Base-by-base conservation (phyloP, 2,329 filamentous ascomycete genomes). In the Nemania diffusa region DNA sequence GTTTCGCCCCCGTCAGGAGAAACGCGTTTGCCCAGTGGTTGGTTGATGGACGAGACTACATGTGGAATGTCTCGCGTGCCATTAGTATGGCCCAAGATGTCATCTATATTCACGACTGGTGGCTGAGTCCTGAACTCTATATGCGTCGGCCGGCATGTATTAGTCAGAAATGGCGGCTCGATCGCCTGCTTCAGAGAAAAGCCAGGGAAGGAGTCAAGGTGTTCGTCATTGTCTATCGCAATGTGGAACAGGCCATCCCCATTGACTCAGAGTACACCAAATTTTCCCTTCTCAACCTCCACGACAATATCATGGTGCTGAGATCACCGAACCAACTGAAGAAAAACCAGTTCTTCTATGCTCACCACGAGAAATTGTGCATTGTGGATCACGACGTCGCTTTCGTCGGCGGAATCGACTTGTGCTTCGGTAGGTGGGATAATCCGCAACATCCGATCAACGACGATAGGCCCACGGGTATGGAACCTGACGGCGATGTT, bases 81-180 rank as follows among this genome's bases (percentile, higher is more conserved):
- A 97, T 99, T 75, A 96, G 93, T 77, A 97, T 97, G 89, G 96
- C 96, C 8, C 93, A 93, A 75, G 96, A 98, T 81, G 95, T 98
- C 69, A 95, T 99, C 73, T 98, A 98, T 80, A 98, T 99, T 69
- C 96, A 99, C 78, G 96, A 98, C 79, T 99, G 96, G 96, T 99
- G 96, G 96, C 82, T 99, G 46, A 97, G 93, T 73, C 96, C 96
- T 0, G 95, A 99, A 79, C 83, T 99, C 51, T 99, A 99, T 81
- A 91, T 98, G 90, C 89, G 96, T 67, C 88, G 96, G 65, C 96
- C 96, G 60, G 92, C 96, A 26, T 94, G 93, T 52, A 97, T 98
- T 80, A 97, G 94, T 77, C 95, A 98, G 78, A 97, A 97, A 80
- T 99, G 96, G 96, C 90, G 96, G 60, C 86, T 99, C 7, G 96